phyloP scores from a whole-genome alignment of 768 basidiomycete genomes.

The Tulasnella sp. region DNA sequence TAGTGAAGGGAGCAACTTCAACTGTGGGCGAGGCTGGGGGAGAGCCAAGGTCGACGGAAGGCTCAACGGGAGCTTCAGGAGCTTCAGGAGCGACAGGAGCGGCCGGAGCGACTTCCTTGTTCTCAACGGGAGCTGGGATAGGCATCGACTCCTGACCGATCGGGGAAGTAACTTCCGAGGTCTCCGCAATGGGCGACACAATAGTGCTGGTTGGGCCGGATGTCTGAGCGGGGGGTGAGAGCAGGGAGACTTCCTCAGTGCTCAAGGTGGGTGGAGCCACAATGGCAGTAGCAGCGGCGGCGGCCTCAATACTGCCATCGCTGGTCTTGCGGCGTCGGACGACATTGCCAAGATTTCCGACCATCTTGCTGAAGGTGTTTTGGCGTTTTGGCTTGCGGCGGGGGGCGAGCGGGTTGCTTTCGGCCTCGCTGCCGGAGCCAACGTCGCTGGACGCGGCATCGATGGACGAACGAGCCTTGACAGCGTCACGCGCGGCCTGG shows the following conservation, averaged over 20 bases:
- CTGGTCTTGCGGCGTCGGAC: slow-evolving; percentile 1
- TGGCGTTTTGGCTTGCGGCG: background rate
- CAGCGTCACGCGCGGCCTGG: slow-evolving; percentile 2
- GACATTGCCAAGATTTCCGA: background rate
- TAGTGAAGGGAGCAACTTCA: background rate
- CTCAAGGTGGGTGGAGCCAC: too few species aligned
- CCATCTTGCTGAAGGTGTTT: background rate
- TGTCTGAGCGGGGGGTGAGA: background rate
- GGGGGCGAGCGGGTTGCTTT: background rate
- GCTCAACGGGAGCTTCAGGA: background rate
- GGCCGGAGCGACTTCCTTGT: background rate
- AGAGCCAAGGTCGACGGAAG: slow-evolving; percentile 1
- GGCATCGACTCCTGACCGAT: background rate
- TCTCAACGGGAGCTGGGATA: background rate
- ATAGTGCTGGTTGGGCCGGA: background rate
- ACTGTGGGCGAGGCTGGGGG: slow-evolving; percentile 13
- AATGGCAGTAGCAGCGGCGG: background rate
- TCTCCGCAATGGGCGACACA: background rate
- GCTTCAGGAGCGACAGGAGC: background rate
- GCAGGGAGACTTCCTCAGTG: background rate
- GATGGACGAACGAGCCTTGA: background rate
- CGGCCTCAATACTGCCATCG: slow-evolving; percentile 1
- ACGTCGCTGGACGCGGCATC: background rate
- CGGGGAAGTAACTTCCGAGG: background rate
- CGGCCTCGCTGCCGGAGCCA: slow-evolving; percentile 15